These are phyloP conservation scores for Chamaecyparis obtusa DNA, from an alignment of 75 land plant genomes.

Conservation along the genomic window DNA sequence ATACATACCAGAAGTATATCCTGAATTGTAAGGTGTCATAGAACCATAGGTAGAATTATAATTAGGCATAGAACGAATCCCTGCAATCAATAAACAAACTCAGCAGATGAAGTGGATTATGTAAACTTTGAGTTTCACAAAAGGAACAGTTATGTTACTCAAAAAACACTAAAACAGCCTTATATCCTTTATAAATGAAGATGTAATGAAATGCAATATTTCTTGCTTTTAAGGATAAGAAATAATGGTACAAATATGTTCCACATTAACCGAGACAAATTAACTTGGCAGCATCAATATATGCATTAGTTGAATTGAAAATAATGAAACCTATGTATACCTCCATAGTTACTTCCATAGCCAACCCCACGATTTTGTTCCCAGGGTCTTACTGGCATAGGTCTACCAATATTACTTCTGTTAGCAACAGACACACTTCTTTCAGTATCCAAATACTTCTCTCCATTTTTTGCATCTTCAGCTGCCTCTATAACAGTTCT, in stretches of 20 bases:
- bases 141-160: not conserved
- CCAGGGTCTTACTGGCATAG: conserved; percentile 67
- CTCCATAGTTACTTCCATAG: conserved; percentile 44
- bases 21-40: conserved; percentile 32
- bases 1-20: conserved; percentile 41
- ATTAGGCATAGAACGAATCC: not conserved
- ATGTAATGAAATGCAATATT: not conserved
- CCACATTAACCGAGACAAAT: not conserved
- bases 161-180: not conserved
- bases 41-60: conserved; percentile 40
- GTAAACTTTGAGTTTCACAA: not conserved
- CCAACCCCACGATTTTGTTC: conserved; percentile 41
- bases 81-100: not conserved
- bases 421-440: conserved; percentile 19
- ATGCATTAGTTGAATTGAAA: not conserved
- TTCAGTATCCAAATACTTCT: conserved; percentile 34
- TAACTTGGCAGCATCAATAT: not conserved
- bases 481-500: conserved; percentile 63
- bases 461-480: conserved; percentile 66
- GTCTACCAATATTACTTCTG: conserved; percentile 36
- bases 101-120: not conserved
- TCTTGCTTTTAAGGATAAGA: not conserved
- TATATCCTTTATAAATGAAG: not conserved
- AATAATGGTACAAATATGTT: not conserved
- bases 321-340: not conserved